phyloP scores from a whole-genome alignment of 805 yeast genomes.

The Starmera quercuum region DNA sequence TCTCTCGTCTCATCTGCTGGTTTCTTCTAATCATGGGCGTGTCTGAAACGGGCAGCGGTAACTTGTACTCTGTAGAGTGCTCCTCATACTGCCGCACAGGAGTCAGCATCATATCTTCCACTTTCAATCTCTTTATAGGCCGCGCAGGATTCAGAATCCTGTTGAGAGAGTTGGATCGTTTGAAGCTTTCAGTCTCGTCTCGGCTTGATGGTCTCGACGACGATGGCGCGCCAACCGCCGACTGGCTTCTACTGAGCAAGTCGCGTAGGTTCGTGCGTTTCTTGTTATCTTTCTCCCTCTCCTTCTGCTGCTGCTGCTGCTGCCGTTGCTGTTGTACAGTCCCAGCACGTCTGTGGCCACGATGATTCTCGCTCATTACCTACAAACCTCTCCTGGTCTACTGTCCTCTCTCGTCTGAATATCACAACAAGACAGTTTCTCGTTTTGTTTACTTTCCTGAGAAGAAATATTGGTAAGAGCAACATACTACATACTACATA shows the following conservation, averaged over 20 bases:
- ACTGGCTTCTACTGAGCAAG: not conserved
- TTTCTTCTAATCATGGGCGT: conserved; percentile 31
- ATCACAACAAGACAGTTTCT: too few relatives aligned
- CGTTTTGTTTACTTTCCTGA: too few relatives aligned
- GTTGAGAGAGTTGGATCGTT: not conserved
- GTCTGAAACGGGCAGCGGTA: conserved; percentile 24
- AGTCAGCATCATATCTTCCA: not conserved
- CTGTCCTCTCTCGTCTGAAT: too few relatives aligned
- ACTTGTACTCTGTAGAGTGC: not conserved
- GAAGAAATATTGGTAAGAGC: too few relatives aligned
- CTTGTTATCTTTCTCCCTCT: not conserved
- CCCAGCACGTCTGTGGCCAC: not conserved
- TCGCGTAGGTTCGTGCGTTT: not conserved
- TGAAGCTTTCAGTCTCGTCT: not conserved
- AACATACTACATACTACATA: too few relatives aligned
- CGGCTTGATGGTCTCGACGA: not conserved
- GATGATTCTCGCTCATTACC: too few relatives aligned
- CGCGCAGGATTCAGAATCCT: not conserved
- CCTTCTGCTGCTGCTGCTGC: not conserved
- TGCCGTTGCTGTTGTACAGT: not conserved
- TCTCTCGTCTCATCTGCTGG: conserved; percentile 22
- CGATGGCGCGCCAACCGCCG: not conserved
- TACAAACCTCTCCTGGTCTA: too few relatives aligned
- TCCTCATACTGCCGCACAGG: not conserved
- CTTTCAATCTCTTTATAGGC: not conserved